Evolutionary conservation across 257 asterid species (phyloP).

Genomic region (Dorcoceras hygrometricum): DNA sequence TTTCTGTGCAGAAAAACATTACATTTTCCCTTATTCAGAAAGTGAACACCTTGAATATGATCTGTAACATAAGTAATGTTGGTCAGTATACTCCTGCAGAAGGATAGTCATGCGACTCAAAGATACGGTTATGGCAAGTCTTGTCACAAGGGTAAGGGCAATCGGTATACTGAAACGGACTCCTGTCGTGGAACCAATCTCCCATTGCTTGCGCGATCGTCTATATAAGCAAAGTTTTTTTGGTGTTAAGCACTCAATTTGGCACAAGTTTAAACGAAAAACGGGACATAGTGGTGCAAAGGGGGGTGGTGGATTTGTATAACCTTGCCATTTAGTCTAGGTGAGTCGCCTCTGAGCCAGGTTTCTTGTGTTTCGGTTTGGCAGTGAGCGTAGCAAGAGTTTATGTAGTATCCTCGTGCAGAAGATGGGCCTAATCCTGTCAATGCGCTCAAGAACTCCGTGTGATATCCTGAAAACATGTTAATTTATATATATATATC

Average conservation of each 20-base stretch:
- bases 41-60: neutral
- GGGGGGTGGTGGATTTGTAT: neutral
- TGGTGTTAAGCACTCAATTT: slow-evolving; percentile 2
- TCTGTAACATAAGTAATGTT: neutral
- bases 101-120: slow-evolving; percentile 35
- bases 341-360: slow-evolving; percentile 69
- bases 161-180: slow-evolving; percentile 73
- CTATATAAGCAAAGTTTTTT: slow-evolving; percentile 36
- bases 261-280: neutral
- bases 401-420: slow-evolving; percentile 72
- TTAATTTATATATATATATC: too few species aligned
- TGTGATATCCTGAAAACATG: slow-evolving; percentile 48
- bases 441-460: slow-evolving; percentile 48
- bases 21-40: neutral
- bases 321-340: slow-evolving; percentile 58
- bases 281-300: neutral
- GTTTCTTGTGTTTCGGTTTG: slow-evolving; percentile 87
- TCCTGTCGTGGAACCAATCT: slow-evolving; percentile 77
- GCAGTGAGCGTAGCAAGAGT: slow-evolving; percentile 92
- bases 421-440: slow-evolving; percentile 43
- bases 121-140: slow-evolving; percentile 74
- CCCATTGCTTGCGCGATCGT: slow-evolving; percentile 80
- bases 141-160: slow-evolving; percentile 94
- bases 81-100: slow-evolving; percentile 20
- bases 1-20: too few species aligned